Percentiles rank a stretch among this genome's conserved stretches.
These are phyloP conservation scores for Paecilomyces dactylethromorphus DNA, from an alignment of 2,329 filamentous ascomycete genomes.

Conservation along the genomic window DNA sequence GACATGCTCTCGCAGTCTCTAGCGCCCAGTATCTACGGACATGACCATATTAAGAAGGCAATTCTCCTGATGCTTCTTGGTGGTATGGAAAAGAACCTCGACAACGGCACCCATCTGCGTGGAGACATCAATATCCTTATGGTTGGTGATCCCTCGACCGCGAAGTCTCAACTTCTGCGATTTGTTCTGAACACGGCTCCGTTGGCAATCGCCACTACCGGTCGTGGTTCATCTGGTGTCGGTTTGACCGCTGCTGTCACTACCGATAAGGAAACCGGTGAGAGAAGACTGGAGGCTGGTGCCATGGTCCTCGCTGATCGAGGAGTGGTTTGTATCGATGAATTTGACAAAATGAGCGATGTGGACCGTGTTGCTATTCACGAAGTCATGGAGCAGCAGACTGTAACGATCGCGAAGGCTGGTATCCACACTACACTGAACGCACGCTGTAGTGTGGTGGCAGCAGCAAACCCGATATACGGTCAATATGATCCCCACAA, in stretches of 20 bases:
- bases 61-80: constrained; percentile 91
- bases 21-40: constrained; percentile 92
- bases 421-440: constrained; percentile 97
- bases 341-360: constrained; percentile 99
- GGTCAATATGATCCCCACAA: constrained; percentile 98
- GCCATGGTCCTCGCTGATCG: constrained; percentile 98
- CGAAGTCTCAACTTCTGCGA: constrained; percentile 94
- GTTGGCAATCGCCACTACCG: constrained; percentile 92
- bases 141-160: constrained; percentile 97
- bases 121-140: constrained; percentile 99
- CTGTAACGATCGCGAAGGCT: constrained; percentile 96
- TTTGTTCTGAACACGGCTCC: constrained; percentile 97
- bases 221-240: constrained; percentile 91
- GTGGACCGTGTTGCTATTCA: constrained; percentile 97
- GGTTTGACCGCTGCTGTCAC: constrained; percentile 97
- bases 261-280: constrained; percentile 93
- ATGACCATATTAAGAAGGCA: constrained; percentile 96
- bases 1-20: constrained; percentile 89
- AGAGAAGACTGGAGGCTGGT: constrained; percentile 88
- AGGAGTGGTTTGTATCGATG: constrained; percentile 96
- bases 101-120: constrained; percentile 94
- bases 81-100: constrained; percentile 96
- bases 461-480: constrained; percentile 94
- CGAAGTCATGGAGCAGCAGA: constrained; percentile 99
- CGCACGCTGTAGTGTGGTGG: constrained; percentile 91